Evolutionary conservation across 2,329 filamentous ascomycete species (phyloP).

Genomic region (Capronia americana): DNA sequence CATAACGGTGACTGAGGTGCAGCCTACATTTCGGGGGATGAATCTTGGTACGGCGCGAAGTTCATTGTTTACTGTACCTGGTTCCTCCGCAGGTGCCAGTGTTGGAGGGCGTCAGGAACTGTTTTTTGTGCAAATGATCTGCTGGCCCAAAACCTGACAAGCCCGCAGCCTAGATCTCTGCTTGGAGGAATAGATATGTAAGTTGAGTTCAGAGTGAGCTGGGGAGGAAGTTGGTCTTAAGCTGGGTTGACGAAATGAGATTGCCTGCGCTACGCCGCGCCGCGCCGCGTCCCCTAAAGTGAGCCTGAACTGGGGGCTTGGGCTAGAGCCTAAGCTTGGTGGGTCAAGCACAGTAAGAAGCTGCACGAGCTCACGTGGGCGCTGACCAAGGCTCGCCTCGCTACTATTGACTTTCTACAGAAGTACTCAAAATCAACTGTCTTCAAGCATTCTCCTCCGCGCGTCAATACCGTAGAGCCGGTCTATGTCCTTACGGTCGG

Average conservation of each 20-base stretch:
- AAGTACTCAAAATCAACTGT: background rate
- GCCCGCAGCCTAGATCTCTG: background rate
- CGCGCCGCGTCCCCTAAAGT: constrained; percentile 4
- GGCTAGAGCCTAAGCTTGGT: background rate
- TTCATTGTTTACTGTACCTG: constrained; percentile 66
- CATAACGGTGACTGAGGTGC: background rate
- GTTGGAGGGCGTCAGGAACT: background rate
- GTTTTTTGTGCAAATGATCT: background rate
- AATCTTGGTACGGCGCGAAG: constrained; percentile 96
- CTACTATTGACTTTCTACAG: too few relatives aligned
- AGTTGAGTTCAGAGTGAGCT: background rate
- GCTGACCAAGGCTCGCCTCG: background rate
- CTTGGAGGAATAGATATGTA: background rate
- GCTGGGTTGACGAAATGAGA: background rate
- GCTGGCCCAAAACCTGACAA: background rate
- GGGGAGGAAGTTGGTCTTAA: background rate
- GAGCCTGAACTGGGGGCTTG: background rate
- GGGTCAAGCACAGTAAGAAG: background rate
- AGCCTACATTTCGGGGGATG: constrained; percentile 71
- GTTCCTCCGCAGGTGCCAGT: background rate
- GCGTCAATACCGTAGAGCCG: background rate
- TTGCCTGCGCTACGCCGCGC: constrained; percentile 7
- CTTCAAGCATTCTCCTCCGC: too few relatives aligned
- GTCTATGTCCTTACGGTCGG: background rate
- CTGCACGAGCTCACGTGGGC: background rate